Evolutionary conservation across 2,329 filamentous ascomycete species (phyloP), one percentile per base, ranked within the genome.

Genomic region (Pseudopyricularia cyperi): DNA sequence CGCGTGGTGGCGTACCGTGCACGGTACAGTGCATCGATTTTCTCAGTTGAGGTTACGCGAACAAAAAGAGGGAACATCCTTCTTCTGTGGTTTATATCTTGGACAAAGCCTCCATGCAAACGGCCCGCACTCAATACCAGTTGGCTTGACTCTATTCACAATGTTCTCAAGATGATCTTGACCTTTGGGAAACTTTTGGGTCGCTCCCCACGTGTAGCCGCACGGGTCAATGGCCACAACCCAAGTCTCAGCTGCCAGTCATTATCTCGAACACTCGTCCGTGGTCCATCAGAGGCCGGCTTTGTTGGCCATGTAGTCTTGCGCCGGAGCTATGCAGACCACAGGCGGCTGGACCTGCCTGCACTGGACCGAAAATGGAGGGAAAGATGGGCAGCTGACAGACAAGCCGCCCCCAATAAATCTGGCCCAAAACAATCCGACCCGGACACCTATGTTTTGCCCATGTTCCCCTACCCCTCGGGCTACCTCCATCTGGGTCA

Each of bases 401-500:
- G 58, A 44, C 53, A 51, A 46, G 53, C 44, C 15, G 44, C 55
- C n/a, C 56, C 17, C 14, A 52, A 24, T 44, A 55, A 26, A 12
- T 57, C 33, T 56, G 59, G 56, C 32, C 47, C 54, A 52, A 56
- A 19, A 7, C 22, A 11, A 24, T 24, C 39, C 1, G 19, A 65
- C 34, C 59, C 67, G 42, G 67, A 67, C 53, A 74, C 73, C 65
- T 95, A 91, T 64, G 80, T 95, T 55, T 73, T 95, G 52, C 84
- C 89, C 57, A 95, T 95, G 89, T 95, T 95, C 63, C 89, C 89
- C 0, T 95, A 95, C 64, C 89, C 89, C 1, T 95, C 89, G 0
- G 89, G 89, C 30, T 83, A 82, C 30, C 75, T 95, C 28, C 89
- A 95, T 65, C 80, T 95, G 55, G 89, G 89, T 14, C 89, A 95